These are phyloP conservation scores for Colletotrichum trifolii DNA, from an alignment of 2,329 filamentous ascomycete genomes.

Conservation along the genomic window DNA sequence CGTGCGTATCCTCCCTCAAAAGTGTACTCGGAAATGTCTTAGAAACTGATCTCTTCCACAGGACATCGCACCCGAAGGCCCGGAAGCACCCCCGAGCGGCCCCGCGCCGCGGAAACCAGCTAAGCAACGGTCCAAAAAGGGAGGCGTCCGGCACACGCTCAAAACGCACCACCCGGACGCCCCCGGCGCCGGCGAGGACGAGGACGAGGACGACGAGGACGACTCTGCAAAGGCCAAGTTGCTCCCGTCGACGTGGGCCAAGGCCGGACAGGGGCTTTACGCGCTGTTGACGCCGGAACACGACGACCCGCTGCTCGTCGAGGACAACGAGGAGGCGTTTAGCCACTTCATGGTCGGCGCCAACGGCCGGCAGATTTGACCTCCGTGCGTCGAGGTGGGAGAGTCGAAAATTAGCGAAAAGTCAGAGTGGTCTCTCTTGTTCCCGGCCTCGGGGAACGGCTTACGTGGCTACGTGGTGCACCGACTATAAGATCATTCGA, in stretches of 20 bases:
- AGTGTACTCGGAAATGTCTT: not conserved
- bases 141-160: constrained; percentile 47
- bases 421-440: no score
- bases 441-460: no score
- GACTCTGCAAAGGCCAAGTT: constrained; percentile 20
- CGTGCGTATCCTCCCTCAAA: not conserved
- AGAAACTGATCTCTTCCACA: not conserved
- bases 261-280: constrained; percentile 53
- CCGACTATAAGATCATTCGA: no score
- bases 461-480: no score
- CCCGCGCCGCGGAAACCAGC: constrained; percentile 17
- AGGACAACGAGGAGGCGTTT: constrained; percentile 55
- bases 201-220: constrained; percentile 41
- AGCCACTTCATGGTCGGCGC: constrained; percentile 56
- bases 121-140: constrained; percentile 46
- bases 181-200: constrained; percentile 42
- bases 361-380: constrained; percentile 50
- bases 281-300: constrained; percentile 50
- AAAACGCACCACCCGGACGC: constrained; percentile 41
- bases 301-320: constrained; percentile 52
- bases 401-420: no score
- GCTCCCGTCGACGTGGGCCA: constrained; percentile 53
- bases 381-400: constrained; percentile 30
- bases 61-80: not conserved
- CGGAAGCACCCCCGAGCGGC: not conserved